Base-by-base conservation (phyloP, 1,284 basidiomycete genomes). In the Cryptococcus sp. region DNA sequence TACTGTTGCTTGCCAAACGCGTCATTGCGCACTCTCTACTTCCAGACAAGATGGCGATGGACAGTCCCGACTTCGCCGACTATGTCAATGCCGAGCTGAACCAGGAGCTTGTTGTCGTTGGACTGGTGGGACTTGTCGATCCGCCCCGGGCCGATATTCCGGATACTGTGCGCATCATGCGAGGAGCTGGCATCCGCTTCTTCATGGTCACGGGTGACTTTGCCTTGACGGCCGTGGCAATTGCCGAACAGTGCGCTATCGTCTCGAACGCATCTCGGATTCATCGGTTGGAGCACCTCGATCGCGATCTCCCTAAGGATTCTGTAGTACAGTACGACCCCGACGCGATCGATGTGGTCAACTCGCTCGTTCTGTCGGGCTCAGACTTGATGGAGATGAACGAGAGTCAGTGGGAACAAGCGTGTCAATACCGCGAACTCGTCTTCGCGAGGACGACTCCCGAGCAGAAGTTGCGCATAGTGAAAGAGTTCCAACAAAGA, bases 401-500 rank as follows among this genome's bases (percentile, higher is more conserved):
- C 16, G 75, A 81, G 20, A 44, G 65, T 6, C 81, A 85, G 56
- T 86, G 84, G 84, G 79, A 84, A 47, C 73, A 77, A 54, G 78
- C 83, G 20, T 82, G 81, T 47, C 70, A 81, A 51, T 88, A 86
- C 71, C 80, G 84, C 31, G 88, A 89, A 70, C 82, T 89, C 56
- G 87, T 89, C 8, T 89, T 89, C 61, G 86, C 87, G 0, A 82
- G 88, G 35, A 89, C 87, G 1, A 87, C 86, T 0, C 88, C 88
- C 0, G 86, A 88, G 70, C 86, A 87, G 74, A 90, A 90, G 73
- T 78, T 89, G 16, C 80, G 82, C 39, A 89, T 89, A 59, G 87
- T 89, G 58, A 83, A 84, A 56, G 82, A 83, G 49, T 82, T 87
- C 61, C 84, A 87, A 68, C 74, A 73, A 17, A 78, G 84, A 3